A percentile compares a stretch with the other conserved stretches of the same genome.
phyloP scores from a whole-genome alignment of 2,329 filamentous ascomycete genomes.

The Curvularia spicifera region DNA sequence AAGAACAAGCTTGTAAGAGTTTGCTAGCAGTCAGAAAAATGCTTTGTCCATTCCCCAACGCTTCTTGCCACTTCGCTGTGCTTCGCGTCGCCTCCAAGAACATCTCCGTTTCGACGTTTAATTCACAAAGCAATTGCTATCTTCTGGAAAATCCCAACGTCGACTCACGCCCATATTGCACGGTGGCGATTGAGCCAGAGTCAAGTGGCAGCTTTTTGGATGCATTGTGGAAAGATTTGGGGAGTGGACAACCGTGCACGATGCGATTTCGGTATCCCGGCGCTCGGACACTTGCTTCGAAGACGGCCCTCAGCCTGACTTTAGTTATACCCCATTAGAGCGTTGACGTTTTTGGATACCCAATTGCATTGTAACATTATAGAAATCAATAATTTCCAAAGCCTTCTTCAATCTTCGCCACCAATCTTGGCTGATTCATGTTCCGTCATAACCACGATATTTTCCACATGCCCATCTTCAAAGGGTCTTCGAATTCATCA shows the following conservation, averaged over 20 bases:
- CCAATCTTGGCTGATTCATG: neutral
- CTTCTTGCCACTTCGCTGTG: neutral
- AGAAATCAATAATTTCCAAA: neutral
- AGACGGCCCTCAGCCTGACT: neutral
- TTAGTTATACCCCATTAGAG: neutral
- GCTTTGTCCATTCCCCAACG: neutral
- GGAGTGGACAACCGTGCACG: neutral
- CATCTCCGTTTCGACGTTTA: too few species aligned
- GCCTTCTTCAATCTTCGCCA: neutral
- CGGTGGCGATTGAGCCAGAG: too few species aligned
- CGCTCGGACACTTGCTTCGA: neutral
- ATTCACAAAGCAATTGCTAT: too few species aligned
- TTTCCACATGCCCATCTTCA: neutral
- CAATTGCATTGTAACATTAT: neutral
- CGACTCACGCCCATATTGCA: too few species aligned
- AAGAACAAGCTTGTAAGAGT: neutral
- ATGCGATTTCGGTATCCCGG: neutral
- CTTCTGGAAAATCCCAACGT: too few species aligned
- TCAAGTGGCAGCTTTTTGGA: neutral
- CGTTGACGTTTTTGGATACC: neutral
- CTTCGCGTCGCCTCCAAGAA: neutral
- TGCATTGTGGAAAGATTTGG: neutral
- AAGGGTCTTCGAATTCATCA: neutral
- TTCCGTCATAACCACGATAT: neutral
- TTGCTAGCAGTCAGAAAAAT: neutral